Evolutionary conservation across 345 rosid species (phyloP), one percentile per base, ranked within the genome.

Genomic region (Gossypium longicalyx): DNA sequence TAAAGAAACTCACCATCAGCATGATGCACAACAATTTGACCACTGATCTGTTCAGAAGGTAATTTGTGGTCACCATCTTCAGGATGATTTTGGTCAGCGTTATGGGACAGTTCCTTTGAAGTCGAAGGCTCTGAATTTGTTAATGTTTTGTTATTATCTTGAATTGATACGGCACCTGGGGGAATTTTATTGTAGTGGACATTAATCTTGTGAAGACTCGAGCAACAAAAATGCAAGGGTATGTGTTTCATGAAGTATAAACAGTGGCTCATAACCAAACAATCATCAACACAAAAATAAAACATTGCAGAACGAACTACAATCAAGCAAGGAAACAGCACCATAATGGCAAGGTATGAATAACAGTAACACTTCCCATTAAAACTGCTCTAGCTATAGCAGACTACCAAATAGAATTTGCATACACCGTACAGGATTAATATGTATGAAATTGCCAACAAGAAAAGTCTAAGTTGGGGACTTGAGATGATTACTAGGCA

Each of bases 1-100:
- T 10, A 45, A 56, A 77, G 62, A 45, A 38, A 51, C 81, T 80
- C 74, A 83, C 87, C 73, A 51, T 72, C 76, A n/a, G 66, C 71
- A 19, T 81, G 61, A 57, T 9, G 74, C 76, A 19, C 25, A 64
- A 20, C 63, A 59, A 20, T 13, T 43, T 65, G 34, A 20, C 38
- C 74, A 62, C 29, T 17, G 58, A 22, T 76, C 61, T 75, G 85
- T 65, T 62, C 78, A 76, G 82, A 74, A 25, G 4, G 57, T 27
- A 60, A 49, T 41, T 72, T 72, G 49, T 74, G 69, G 73, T 82
- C 77, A 53, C 74, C 59, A 8, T 76, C 79, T 72, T 71, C 72
- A 62, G 20, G 70, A 63, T 48, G 76, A 29, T 75, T 80, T 63
- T 20, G 62, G 69, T 47, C 66, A 70, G 74, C n/a, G 72, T 64